A percentile compares a stretch with the other conserved stretches of the same genome.
phyloP scores from a whole-genome alignment of 192 early-diverging fungal species.

The Helicostylum pulchrum region DNA sequence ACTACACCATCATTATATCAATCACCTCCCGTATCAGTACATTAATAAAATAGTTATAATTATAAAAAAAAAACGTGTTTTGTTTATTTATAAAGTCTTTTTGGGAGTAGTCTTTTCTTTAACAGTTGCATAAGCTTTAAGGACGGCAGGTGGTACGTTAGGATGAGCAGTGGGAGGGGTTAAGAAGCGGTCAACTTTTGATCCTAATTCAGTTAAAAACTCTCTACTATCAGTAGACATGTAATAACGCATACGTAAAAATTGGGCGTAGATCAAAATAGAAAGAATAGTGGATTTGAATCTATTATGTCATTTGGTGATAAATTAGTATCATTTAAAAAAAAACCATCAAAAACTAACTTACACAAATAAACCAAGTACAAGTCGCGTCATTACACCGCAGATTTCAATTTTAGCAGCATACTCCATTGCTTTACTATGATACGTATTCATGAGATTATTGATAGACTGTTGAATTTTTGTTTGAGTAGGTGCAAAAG shows the following conservation, averaged over 20 bases:
- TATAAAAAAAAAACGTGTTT: too few species aligned
- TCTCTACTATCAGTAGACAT: conserved; percentile 15
- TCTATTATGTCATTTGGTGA: conserved; percentile 10
- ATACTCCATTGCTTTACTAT: conserved; percentile 52
- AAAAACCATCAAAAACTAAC: conserved; percentile 17
- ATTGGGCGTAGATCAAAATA: conserved; percentile 59
- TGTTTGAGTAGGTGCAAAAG: conserved; percentile 29
- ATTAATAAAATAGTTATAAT: not conserved
- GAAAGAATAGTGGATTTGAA: conserved; percentile 30
- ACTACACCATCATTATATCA: not conserved
- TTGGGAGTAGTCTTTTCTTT: too few species aligned
- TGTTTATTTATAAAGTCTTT: too few species aligned
- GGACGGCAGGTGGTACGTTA: conserved; percentile 26
- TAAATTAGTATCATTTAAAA: too few species aligned
- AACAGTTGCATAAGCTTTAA: conserved; percentile 19
- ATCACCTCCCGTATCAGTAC: conserved; percentile 3
- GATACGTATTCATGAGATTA: conserved; percentile 50
- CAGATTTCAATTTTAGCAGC: conserved; percentile 69
- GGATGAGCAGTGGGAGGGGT: conserved; percentile 25
- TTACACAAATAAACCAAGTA: conserved; percentile 53
- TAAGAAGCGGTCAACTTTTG: conserved; percentile 12
- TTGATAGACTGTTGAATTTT: conserved; percentile 44
- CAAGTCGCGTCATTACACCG: conserved; percentile 60
- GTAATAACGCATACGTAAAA: conserved; percentile 62
- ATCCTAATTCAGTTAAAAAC: not conserved